phyloP scores from a whole-genome alignment of 2,329 filamentous ascomycete species.

The Apiospora marii region DNA sequence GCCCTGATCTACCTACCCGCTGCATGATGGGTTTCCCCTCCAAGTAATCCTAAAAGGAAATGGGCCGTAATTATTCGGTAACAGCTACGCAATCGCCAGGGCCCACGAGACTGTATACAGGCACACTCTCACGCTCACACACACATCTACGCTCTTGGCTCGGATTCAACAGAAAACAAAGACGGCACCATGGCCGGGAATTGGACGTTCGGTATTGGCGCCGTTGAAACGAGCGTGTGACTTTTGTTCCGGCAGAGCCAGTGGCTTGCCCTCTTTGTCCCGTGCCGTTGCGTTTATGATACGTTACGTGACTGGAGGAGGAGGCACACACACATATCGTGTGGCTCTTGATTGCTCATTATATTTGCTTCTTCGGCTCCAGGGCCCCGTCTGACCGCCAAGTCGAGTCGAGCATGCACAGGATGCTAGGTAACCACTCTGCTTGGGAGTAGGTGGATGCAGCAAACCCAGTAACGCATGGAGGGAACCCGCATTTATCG shows the following conservation, averaged over 20 bases:
- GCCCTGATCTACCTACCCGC: background rate
- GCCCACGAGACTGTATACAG: background rate
- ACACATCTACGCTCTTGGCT: background rate
- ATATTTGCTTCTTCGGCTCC: conserved; percentile 7
- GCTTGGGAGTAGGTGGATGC: background rate
- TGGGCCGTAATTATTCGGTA: conserved; percentile 2
- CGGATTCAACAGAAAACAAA: no score
- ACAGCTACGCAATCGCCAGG: background rate
- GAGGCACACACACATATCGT: background rate
- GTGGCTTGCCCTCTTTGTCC: background rate
- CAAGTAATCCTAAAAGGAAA: background rate
- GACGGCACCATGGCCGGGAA: background rate
- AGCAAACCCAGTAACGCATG: background rate
- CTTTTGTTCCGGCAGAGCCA: background rate
- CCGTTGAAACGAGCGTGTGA: conserved; percentile 4
- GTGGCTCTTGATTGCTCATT: background rate
- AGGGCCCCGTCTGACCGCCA: background rate
- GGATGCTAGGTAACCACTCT: no score
- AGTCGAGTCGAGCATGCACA: background rate
- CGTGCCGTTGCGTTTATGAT: background rate
- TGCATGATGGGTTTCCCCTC: background rate
- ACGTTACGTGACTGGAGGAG: background rate
- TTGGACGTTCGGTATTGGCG: background rate
- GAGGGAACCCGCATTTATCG: background rate
- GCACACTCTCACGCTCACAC: background rate